Base-by-base conservation (phyloP, 331 rosid species). In the Pyracantha coccinea region DNA sequence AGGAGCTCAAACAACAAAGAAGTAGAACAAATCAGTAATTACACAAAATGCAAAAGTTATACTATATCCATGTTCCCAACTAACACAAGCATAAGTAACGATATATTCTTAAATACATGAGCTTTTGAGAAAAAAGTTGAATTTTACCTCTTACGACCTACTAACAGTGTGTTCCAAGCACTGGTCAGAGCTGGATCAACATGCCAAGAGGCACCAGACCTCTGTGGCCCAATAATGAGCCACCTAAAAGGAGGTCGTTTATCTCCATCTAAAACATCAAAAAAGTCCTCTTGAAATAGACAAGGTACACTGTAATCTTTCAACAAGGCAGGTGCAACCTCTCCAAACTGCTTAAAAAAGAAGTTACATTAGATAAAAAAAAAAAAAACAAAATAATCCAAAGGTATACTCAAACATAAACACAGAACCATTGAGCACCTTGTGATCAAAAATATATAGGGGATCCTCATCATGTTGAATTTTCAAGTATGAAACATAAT, bases 131-230 rank as follows among this genome's bases (percentile, higher is more conserved):
- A 62, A 62, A 74, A 14, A 21, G 23, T 20, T 15, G 50, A 71
- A 11, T 53, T 75, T 75, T 77, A 95, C 99, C 99, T 90, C 89
- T 95, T 95, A 70, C 91, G 92, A 58, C 99, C 99, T 47, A 84
- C 82, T 72, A 95, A 85, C 80, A 95, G 99, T 28, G 99, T 95
- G 84, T 95, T 92, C 99, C 99, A 92, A 69, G 99, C 99, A 82
- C 99, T 95, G 69, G 99, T 95, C 75, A 95, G 97, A 77, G 97
- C 90, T 50, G 99, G 99, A 89, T 95, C 99, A 84, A 95, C 96
- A 87, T 95, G 99, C 99, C 99, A 95, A 55, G 99, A 92, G 64
- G 99, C 97, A 66, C 99, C 99, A 76, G 99, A 95, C 84, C 97
- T 92, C 90, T 92, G 88, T 53, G 99, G 99, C 69, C 97, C 99